Evolutionary conservation across 768 basidiomycete species (phyloP).

Genomic region (Trametes villosa): DNA sequence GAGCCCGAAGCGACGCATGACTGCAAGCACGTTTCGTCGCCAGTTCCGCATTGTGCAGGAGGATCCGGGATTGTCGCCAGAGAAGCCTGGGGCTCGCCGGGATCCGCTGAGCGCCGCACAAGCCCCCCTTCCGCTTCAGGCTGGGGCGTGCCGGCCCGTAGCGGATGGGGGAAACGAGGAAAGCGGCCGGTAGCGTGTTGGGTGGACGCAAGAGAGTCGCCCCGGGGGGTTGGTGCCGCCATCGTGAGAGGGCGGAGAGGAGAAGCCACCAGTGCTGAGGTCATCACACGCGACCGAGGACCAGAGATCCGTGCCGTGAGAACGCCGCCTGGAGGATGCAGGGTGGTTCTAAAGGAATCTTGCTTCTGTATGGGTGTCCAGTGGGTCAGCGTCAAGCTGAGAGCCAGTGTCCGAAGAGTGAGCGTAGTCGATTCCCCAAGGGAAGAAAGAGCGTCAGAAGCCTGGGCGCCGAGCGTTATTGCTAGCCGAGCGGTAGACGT

Average conservation of each 20-base stretch:
- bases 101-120: constrained; percentile 25
- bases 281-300: constrained; percentile 21
- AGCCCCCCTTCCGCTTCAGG: constrained; percentile 16
- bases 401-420: constrained; percentile 4
- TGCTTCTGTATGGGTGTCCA: constrained; percentile 18
- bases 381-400: constrained; percentile 14
- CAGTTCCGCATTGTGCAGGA: constrained; percentile 23
- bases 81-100: constrained; percentile 21
- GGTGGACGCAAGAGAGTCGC: constrained; percentile 13
- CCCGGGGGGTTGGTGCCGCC: constrained; percentile 12
- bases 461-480: neutral
- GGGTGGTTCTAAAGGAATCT: neutral
- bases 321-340: constrained; percentile 3
- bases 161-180: constrained; percentile 24
- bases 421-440: constrained; percentile 5
- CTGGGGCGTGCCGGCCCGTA: constrained; percentile 24
- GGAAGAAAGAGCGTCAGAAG: neutral
- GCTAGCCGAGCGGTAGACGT: neutral
- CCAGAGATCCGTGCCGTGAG: constrained; percentile 19
- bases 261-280: constrained; percentile 12
- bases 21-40: constrained; percentile 24
- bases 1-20: constrained; percentile 25
- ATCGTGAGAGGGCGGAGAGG: constrained; percentile 20
- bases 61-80: constrained; percentile 23
- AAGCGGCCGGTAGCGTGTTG: constrained; percentile 27